These are phyloP conservation scores for Thermothielavioides terrestris DNA, from an alignment of 495 filamentous ascomycete genomes.

Conservation along the genomic window DNA sequence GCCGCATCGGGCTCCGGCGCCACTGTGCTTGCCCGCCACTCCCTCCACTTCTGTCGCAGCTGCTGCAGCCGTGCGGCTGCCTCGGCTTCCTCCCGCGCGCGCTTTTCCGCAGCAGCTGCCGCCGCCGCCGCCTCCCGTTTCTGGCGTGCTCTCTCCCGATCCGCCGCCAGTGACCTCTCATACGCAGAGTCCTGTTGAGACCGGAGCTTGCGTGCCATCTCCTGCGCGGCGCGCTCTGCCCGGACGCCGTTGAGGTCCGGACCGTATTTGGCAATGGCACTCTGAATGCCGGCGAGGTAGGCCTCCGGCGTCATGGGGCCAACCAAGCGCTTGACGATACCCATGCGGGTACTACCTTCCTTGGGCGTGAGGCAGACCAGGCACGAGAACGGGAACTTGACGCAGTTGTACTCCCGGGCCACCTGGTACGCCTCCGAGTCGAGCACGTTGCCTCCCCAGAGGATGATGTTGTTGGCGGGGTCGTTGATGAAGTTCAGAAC, in stretches of 20 bases:
- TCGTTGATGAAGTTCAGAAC: slow-evolving; percentile 64
- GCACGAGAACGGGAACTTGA: slow-evolving; percentile 82
- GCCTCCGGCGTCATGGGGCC: slow-evolving; percentile 58
- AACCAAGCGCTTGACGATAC: slow-evolving; percentile 63
- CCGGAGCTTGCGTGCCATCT: slow-evolving; percentile 65
- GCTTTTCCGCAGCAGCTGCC: slow-evolving; percentile 47
- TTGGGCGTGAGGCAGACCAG: slow-evolving; percentile 75
- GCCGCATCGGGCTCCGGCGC: slow-evolving; percentile 56
- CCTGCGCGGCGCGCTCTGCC: slow-evolving; percentile 62
- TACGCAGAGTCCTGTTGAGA: slow-evolving; percentile 86
- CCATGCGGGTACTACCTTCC: slow-evolving; percentile 77
- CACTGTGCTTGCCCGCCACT: slow-evolving; percentile 66
- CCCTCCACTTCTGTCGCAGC: slow-evolving; percentile 63
- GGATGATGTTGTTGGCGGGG: slow-evolving; percentile 61
- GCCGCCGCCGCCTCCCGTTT: slow-evolving; percentile 66
- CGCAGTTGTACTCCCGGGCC: slow-evolving; percentile 68
- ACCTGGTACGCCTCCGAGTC: slow-evolving; percentile 94
- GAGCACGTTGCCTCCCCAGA: slow-evolving; percentile 87
- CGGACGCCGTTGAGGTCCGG: slow-evolving; percentile 61
- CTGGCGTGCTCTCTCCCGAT: slow-evolving; percentile 70
- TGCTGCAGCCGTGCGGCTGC: slow-evolving; percentile 49
- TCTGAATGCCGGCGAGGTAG: slow-evolving; percentile 62
- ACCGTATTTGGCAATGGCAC: slow-evolving; percentile 59
- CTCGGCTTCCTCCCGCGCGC: slow-evolving; percentile 51
- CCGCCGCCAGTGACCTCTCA: slow-evolving; percentile 77